These are phyloP conservation scores for Pelargonium cotyledonis DNA, from an alignment of 441 rosid species.

Conservation along the genomic window DNA sequence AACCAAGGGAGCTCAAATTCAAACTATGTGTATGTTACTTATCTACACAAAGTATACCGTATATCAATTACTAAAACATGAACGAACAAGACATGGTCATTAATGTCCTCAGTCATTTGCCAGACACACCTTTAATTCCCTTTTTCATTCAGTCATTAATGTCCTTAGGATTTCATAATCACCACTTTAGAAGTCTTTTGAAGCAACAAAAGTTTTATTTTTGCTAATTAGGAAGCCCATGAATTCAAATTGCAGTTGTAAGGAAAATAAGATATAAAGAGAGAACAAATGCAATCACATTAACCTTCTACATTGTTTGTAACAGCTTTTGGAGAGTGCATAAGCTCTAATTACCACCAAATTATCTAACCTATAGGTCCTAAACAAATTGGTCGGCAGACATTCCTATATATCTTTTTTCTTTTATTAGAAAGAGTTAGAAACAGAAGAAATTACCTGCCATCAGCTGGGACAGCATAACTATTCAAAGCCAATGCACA, in stretches of 20 bases:
- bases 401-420: not conserved
- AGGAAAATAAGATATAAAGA: not conserved
- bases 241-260: not conserved
- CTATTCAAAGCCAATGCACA: constrained; percentile 80
- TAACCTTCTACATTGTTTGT: not conserved
- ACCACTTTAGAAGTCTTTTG: not conserved
- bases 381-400: not conserved
- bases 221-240: not conserved
- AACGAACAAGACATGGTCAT: not conserved
- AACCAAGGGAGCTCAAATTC: constrained; percentile 1
- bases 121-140: not conserved
- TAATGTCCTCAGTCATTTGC: not conserved
- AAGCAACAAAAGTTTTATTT: not conserved
- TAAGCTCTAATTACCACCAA: not conserved
- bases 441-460: constrained; percentile 49
- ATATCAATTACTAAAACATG: not conserved
- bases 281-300: constrained; percentile 1
- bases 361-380: not conserved
- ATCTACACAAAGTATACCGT: not conserved
- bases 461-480: constrained; percentile 73
- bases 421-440: not conserved
- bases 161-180: not conserved
- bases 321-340: constrained; percentile 9
- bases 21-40: not conserved
- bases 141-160: constrained; percentile 1